Conservation (phyloP, 169 alveolate species). For the Plasmodium relictum region DNA sequence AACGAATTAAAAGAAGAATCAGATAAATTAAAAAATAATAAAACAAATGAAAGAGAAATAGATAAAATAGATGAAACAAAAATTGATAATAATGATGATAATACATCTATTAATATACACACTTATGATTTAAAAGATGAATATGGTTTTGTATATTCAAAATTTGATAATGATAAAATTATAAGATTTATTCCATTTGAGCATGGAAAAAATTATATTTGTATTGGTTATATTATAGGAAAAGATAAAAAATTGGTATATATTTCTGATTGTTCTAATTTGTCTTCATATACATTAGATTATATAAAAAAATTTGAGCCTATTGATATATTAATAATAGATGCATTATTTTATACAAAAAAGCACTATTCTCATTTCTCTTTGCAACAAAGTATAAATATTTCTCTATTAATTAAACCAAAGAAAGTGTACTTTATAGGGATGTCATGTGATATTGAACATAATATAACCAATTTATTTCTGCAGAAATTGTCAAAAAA, state of each 20-base stretch:
- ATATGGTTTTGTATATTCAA: conserved; percentile 49
- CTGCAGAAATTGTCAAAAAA: conserved; percentile 43
- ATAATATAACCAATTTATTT: conserved; percentile 15
- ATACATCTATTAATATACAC: conserved; percentile 45
- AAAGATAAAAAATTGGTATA: conserved; percentile 48
- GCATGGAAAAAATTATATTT: conserved; percentile 61
- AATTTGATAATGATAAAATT: conserved; percentile 46
- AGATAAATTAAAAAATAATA: conserved; percentile 11
- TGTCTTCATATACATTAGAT: conserved; percentile 36
- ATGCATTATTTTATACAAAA: conserved; percentile 55
- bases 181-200: conserved; percentile 68
- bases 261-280: conserved; percentile 60
- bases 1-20: conserved; percentile 5
- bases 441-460: conserved; percentile 43
- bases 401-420: conserved; percentile 56
- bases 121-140: conserved; percentile 63
- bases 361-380: conserved; percentile 75
- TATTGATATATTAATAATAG: conserved; percentile 55
- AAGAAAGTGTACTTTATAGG: conserved; percentile 68
- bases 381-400: conserved; percentile 54
- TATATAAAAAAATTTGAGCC: conserved; percentile 55
- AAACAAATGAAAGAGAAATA: not conserved
- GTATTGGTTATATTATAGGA: conserved; percentile 69
- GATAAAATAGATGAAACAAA: conserved; percentile 2
- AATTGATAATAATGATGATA: conserved; percentile 8